phyloP scores from a whole-genome alignment of 495 filamentous ascomycete genomes.

The Xylaria sp. region DNA sequence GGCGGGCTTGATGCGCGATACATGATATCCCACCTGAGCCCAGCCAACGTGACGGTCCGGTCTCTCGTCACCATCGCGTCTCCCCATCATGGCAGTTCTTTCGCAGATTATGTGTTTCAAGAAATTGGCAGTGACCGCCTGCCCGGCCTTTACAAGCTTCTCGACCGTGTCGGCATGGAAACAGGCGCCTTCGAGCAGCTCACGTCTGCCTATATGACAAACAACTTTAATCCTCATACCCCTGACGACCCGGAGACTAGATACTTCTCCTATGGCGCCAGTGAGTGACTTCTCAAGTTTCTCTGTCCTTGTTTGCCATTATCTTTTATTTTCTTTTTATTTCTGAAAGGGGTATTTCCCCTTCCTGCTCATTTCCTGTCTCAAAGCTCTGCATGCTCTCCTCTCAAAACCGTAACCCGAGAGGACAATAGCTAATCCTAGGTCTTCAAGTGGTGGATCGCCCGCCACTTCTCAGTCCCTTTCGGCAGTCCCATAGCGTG shows the following conservation, averaged over 20 bases:
- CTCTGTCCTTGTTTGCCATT: background rate
- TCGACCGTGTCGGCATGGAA: slow-evolving; percentile 72
- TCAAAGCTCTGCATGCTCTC: background rate
- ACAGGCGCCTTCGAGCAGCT: slow-evolving; percentile 86
- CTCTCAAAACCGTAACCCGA: background rate
- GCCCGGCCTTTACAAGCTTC: slow-evolving; percentile 71
- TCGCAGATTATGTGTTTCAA: slow-evolving; percentile 84
- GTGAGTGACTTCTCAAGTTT: slow-evolving; percentile 10
- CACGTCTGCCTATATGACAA: slow-evolving; percentile 79
- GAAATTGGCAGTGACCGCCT: slow-evolving; percentile 68
- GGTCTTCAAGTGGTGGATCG: slow-evolving; percentile 50
- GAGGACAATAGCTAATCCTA: background rate
- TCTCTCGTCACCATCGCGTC: slow-evolving; percentile 89
- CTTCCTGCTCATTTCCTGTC: background rate
- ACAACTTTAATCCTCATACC: slow-evolving; percentile 81
- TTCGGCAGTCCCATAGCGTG: slow-evolving; percentile 74
- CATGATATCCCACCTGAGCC: slow-evolving; percentile 84
- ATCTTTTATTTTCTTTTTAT: background rate
- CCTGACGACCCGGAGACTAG: slow-evolving; percentile 76
- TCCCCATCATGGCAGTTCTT: slow-evolving; percentile 83
- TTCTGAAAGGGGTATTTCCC: background rate
- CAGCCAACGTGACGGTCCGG: slow-evolving; percentile 68
- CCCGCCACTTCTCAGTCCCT: slow-evolving; percentile 72
- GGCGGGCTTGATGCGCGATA: slow-evolving; percentile 89
- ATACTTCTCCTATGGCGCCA: slow-evolving; percentile 94